Conservation (phyloP, 129 eudicot species). For the Flaveria robusta region DNA sequence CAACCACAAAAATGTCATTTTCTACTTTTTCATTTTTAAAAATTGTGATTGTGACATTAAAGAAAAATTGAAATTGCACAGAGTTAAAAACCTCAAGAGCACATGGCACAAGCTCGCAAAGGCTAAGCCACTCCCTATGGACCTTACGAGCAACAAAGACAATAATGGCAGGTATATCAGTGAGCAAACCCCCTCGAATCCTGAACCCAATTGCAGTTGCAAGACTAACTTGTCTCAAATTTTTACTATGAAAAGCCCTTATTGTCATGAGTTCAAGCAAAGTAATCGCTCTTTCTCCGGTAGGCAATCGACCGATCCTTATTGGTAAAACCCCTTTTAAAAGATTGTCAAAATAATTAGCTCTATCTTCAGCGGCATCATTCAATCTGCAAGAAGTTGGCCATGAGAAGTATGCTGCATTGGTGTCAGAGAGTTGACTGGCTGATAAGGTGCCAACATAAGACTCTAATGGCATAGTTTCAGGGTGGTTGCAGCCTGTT, state of each 20-base stretch:
- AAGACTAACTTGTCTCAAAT: conserved; percentile 62
- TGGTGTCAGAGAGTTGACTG: conserved; percentile 60
- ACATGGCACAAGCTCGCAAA: conserved; percentile 57
- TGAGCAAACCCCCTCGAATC: conserved; percentile 59
- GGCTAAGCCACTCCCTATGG: conserved; percentile 72
- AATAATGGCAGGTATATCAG: conserved; percentile 82
- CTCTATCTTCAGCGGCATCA: conserved; percentile 69
- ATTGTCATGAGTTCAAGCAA: conserved; percentile 82
- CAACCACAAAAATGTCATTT: conserved; percentile 2
- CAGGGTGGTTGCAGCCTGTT: conserved; percentile 29
- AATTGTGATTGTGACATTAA: conserved; percentile 11
- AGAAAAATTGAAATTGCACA: conserved; percentile 22
- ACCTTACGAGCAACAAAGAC: conserved; percentile 85
- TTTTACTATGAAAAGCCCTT: conserved; percentile 77
- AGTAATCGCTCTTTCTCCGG: conserved; percentile 69
- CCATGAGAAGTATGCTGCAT: conserved; percentile 83
- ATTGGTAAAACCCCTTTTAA: conserved; percentile 79
- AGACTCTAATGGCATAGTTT: conserved; percentile 47
- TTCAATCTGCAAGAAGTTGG: conserved; percentile 55
- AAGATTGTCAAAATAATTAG: conserved; percentile 71
- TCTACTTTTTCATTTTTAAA: neutral
- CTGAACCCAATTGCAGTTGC: conserved; percentile 83
- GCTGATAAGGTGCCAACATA: conserved; percentile 42
- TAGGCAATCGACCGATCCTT: conserved; percentile 56
- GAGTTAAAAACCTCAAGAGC: conserved; percentile 68